phyloP scores from a whole-genome alignment of 225 moss, liverwort and hornwort genomes.

The Sphagnum tenellum region DNA sequence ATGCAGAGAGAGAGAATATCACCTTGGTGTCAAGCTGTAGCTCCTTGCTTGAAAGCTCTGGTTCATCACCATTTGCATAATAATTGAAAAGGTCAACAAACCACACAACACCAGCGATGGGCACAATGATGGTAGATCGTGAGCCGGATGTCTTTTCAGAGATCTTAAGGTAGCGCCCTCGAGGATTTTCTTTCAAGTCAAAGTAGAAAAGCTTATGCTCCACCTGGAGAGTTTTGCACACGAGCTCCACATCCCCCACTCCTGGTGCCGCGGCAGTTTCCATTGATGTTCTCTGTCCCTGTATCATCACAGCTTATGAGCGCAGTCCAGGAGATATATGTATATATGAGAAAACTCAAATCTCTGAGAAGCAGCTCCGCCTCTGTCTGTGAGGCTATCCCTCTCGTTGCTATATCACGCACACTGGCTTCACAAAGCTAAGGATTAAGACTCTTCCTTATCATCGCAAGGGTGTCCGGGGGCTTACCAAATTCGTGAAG shows the following conservation, averaged over 20 bases:
- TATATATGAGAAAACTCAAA: no score
- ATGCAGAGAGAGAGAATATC: neutral
- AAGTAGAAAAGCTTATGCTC: conserved; percentile 71
- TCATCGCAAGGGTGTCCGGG: no score
- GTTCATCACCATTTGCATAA: conserved; percentile 56
- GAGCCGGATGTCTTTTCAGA: conserved; percentile 64
- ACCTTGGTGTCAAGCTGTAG: conserved; percentile 67
- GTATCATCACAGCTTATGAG: neutral
- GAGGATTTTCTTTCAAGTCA: conserved; percentile 65
- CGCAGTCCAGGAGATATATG: no score
- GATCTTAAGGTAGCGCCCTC: conserved; percentile 55
- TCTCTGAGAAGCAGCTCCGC: no score
- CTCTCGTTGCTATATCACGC: no score
- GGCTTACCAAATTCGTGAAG: no score
- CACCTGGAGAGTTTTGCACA: conserved; percentile 65
- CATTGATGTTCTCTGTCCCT: conserved; percentile 32
- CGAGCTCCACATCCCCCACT: conserved; percentile 50
- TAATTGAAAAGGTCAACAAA: conserved; percentile 62
- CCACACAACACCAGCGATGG: conserved; percentile 61
- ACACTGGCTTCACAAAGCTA: no score
- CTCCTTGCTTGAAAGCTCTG: conserved; percentile 62
- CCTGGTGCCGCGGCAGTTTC: conserved; percentile 35
- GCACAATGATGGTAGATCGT: conserved; percentile 61
- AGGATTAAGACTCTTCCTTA: no score
- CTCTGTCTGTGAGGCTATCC: no score